Base-by-base conservation (phyloP, 768 basidiomycete genomes). In the Amanita muscaria region DNA sequence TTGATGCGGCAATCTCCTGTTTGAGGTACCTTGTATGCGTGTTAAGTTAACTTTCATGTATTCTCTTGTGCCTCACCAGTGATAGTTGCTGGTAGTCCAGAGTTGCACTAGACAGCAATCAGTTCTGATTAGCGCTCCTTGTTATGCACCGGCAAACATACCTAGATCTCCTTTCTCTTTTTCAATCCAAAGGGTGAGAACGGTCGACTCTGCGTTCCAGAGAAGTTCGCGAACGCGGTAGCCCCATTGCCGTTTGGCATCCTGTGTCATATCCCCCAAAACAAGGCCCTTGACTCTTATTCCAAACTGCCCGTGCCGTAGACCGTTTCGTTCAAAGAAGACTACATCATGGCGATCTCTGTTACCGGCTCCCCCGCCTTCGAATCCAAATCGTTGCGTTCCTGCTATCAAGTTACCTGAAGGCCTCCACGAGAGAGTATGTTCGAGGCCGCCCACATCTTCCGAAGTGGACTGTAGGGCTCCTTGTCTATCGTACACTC, bases 311-410 rank as follows among this genome's bases (percentile, higher is more conserved):
- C 91, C 88, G 54, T 96, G 88, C 48, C 92, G 65, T 48, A 99
- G 63, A 1, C 96, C 96, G 60, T 99, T 99, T 52, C 90, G 70
- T 66, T 99, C 96, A 48, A 94, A 92, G 64, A 98, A 94, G 0
- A 97, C 79, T 5, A 98, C 69, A 53, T 94, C 89, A 55, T 94
- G 84, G 46, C 74, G 69, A 15, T 76, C 83, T 42, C 74, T 78
- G 51, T 70, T 78, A 6, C 79, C 85, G 19, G 69, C 61, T 36
- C 83, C 77, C 44, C 78, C 80, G 9, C 83, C 81, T 46, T 81
- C 79, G 37, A 76, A 78, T 0, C 91, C 89, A 52, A 87, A 90
- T 40, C 88, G 66, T 58, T 96, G 89, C 0, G 85, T 81, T 9
- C 75, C 67, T 2, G 79, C 87, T 44, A 99, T 86, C 31, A 97